Evolutionary conservation across 163 green algal genomes (phyloP), one percentile per base, ranked within the genome.

Genomic region (Coccomyxa subellipsoidea): DNA sequence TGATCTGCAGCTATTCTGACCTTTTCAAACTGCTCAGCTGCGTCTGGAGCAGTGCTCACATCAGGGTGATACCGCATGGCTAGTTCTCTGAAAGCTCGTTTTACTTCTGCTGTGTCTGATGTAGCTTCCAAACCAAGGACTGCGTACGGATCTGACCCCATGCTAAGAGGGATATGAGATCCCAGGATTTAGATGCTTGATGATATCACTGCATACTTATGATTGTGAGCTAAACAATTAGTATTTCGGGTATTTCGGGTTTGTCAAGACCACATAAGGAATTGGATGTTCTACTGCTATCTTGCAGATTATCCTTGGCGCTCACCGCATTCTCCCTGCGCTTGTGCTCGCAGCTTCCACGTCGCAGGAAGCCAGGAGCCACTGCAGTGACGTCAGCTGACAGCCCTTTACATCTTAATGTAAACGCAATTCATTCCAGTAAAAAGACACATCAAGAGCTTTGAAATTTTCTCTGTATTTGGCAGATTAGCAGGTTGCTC

Each of bases 1-100:
- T 29, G 6, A 8, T 88, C 84, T 31, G 84, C n/a, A 15, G 84
- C 84, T 2, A 35, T 53, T 47, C 81, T 76, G 6, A 85, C 34
- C 15, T 82, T 38, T 23, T 77, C 38, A 66, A 83, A 88, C 8
- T 76, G 40, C 2, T 77, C 34, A 2, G 77, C 77, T 18, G 81
- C 79, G 25, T 70, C 32, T 0, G 84, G 77, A 29, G 25, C 38
- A 7, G 77, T 69, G 54, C 80, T 81, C 10, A 79, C 79, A 53
- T 80, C 76, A 7, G 76, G 76, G 40, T 80, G 76, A 39, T 80
- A 80, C 27, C 54, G 39, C 40, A 72, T 54, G 2, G 76, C 76
- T 27, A 80, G 40, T 9, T 39, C 18, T 71, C 76, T 21, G 7
- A 38, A 80, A 27, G 39, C 39, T 29, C 40, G 21, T 31, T 80